Evolutionary conservation across 2,329 filamentous ascomycete genomes (phyloP).

Genomic region (Parascedosporium putredinis): DNA sequence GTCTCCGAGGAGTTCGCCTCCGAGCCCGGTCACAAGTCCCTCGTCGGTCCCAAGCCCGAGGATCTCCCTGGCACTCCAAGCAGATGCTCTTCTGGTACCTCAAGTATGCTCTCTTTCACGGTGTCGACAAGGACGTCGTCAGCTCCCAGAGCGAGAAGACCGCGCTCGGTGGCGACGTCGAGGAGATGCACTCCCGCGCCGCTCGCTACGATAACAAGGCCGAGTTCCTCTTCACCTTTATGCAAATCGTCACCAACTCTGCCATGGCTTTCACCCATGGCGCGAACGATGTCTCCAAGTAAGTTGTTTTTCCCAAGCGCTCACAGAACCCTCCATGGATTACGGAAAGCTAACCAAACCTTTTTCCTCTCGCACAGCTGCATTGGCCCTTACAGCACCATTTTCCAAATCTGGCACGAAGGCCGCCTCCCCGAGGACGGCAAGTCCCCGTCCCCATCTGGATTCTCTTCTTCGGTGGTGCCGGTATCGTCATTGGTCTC

Average conservation of each 20-base stretch:
- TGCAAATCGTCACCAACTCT: constrained; percentile 56
- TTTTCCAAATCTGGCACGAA: constrained; percentile 48
- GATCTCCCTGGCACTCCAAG: constrained; percentile 26
- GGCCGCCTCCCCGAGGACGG: constrained; percentile 30
- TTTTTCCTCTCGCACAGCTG: constrained; percentile 20
- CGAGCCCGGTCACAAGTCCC: constrained; percentile 20
- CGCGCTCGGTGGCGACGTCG: constrained; percentile 30
- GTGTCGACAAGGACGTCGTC: constrained; percentile 73
- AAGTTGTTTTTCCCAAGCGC: not conserved
- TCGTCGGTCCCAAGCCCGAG: constrained; percentile 29
- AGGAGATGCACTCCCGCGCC: constrained; percentile 42
- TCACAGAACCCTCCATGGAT: too few species aligned
- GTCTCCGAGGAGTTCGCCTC: constrained; percentile 17
- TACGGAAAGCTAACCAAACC: too few species aligned
- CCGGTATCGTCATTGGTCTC: constrained; percentile 42
- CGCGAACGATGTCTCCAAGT: constrained; percentile 60
- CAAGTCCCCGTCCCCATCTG: constrained; percentile 45
- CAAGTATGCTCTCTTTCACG: constrained; percentile 52
- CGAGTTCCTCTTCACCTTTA: constrained; percentile 57
- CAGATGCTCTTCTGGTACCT: constrained; percentile 28
- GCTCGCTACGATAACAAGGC: constrained; percentile 58
- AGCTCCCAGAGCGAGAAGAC: constrained; percentile 53
- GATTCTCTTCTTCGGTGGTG: constrained; percentile 46
- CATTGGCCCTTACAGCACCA: constrained; percentile 51
- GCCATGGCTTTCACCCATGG: constrained; percentile 66